Base-by-base conservation (phyloP, 768 basidiomycete genomes). In the Hypsizygus marmoreus region DNA sequence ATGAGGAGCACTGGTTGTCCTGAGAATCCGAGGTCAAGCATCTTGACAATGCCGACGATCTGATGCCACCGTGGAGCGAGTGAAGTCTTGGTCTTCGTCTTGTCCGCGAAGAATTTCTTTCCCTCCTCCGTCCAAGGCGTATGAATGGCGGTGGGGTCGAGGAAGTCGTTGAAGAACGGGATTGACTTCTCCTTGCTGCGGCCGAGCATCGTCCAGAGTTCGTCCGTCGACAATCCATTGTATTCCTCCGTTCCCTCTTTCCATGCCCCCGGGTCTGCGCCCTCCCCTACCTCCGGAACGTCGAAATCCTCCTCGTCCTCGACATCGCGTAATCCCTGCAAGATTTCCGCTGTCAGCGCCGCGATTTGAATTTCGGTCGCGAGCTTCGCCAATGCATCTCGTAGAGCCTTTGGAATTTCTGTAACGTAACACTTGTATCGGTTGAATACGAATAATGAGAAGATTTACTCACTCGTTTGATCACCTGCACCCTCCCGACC, bases 11-110 rank as follows among this genome's bases (percentile, higher is more conserved):
- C 6, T 4, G 44, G 44, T 12, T 19, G 9, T 8, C 33, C 35
- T 4, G n/a, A 13, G 22, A 45, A 45, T 19, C 22, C 23, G 4
- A 2, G 5, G 2, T 38, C 5, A 19, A 45, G 2, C 3, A 45
- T 3, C 6, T 29, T 35, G 4, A 36, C 2, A 20, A 37, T 29
- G 24, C 44, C 35, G 2, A 45, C 24, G 4, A 45, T 20, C 19
- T 38, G 44, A 28, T 45, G 44, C 44, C 44, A 45, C 24, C 14
- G 33, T 6, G 14, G 33, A 6, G 8, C 9, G 14, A 34, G n/a
- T n/a, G n/a, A n/a, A 34, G n/a, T 6, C 9, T 9, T 14, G 7
- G 6, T 6, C 7, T 14, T 6, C 12, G 8, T 7, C 9, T 11
- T 14, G 14, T 34, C 33, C 6, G 6, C 7, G 14, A 34, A 34